Percentiles rank a stretch among this genome's conserved stretches.
phyloP scores from a whole-genome alignment of 2,329 filamentous ascomycete genomes.

The Emydomyces testavorans region DNA sequence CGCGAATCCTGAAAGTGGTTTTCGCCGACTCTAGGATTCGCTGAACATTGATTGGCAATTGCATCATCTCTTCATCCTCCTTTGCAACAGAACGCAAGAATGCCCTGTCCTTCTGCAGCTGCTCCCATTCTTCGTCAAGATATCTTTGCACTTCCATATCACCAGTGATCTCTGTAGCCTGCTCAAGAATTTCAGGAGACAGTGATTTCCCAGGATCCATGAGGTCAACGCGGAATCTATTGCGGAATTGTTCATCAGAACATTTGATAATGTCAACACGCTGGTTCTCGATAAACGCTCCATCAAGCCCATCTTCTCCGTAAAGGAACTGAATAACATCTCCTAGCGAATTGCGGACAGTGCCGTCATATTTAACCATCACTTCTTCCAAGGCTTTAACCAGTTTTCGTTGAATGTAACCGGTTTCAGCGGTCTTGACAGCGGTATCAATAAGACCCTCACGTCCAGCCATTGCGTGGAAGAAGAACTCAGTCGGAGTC shows the following conservation, averaged over 20 bases:
- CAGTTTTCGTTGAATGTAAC: slow-evolving; percentile 95
- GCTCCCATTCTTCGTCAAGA: slow-evolving; percentile 79
- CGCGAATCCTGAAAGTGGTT: slow-evolving; percentile 81
- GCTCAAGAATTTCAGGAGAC: slow-evolving; percentile 62
- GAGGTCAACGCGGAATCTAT: slow-evolving; percentile 74
- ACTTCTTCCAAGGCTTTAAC: slow-evolving; percentile 98
- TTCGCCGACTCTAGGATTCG: slow-evolving; percentile 86
- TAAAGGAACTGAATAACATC: slow-evolving; percentile 97
- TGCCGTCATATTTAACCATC: slow-evolving; percentile 94
- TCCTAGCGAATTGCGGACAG: slow-evolving; percentile 89
- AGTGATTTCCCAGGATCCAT: slow-evolving; percentile 59
- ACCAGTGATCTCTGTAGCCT: slow-evolving; percentile 73
- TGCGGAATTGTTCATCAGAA: slow-evolving; percentile 64
- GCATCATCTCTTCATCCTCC: slow-evolving; percentile 74
- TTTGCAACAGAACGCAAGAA: slow-evolving; percentile 61
- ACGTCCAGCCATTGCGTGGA: slow-evolving; percentile 99
- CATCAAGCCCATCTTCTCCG: slow-evolving; percentile 92
- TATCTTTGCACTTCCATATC: slow-evolving; percentile 78
- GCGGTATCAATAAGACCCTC: slow-evolving; percentile 99
- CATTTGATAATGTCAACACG: slow-evolving; percentile 74
- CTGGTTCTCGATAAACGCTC: slow-evolving; percentile 86
- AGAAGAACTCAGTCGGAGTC: slow-evolving; percentile 95
- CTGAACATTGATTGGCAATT: slow-evolving; percentile 80
- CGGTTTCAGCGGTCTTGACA: slow-evolving; percentile 97
- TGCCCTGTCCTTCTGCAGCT: slow-evolving; percentile 60